Evolutionary conservation across 257 asterid genomes (phyloP).

Genomic region (Forsythia viridissima): DNA sequence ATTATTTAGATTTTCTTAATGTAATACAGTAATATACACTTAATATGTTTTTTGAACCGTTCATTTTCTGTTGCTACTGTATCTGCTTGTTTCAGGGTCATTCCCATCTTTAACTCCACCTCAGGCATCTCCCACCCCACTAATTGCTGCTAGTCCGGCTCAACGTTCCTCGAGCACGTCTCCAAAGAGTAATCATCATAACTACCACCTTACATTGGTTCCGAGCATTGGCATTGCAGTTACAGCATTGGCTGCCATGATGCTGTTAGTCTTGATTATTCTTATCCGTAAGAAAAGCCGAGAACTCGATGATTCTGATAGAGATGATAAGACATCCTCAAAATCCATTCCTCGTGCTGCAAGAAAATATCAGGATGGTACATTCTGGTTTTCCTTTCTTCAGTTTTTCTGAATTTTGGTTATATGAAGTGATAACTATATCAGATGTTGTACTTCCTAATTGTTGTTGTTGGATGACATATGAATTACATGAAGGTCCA

Average conservation of each 20-base stretch:
- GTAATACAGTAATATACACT: neutral
- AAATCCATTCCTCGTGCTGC: conserved; percentile 53
- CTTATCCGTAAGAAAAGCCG: conserved; percentile 63
- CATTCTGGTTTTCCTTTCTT: conserved; percentile 11
- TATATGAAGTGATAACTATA: neutral
- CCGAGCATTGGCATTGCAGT: conserved; percentile 72
- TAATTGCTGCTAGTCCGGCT: conserved; percentile 60
- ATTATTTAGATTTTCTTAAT: neutral
- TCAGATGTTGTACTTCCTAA: conserved; percentile 11
- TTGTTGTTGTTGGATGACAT: conserved; percentile 12
- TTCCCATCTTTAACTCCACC: conserved; percentile 54
- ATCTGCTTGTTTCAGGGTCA: conserved; percentile 38
- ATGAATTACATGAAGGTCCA: conserved; percentile 58
- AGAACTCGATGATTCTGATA: conserved; percentile 61
- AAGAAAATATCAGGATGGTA: conserved; percentile 76
- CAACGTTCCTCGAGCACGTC: conserved; percentile 50
- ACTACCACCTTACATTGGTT: conserved; percentile 60
- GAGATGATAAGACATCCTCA: conserved; percentile 36
- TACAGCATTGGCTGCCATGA: conserved; percentile 47
- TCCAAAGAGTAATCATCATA: conserved; percentile 44
- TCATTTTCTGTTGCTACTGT: neutral
- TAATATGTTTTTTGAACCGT: neutral
- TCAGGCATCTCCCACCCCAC: conserved; percentile 52
- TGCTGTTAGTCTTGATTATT: conserved; percentile 57
- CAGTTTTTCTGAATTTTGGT: conserved; percentile 10